Percentiles rank a stretch among this genome's conserved stretches.
Conservation (phyloP, 495 filamentous ascomycete species). For the Aspergillus ostianus region DNA sequence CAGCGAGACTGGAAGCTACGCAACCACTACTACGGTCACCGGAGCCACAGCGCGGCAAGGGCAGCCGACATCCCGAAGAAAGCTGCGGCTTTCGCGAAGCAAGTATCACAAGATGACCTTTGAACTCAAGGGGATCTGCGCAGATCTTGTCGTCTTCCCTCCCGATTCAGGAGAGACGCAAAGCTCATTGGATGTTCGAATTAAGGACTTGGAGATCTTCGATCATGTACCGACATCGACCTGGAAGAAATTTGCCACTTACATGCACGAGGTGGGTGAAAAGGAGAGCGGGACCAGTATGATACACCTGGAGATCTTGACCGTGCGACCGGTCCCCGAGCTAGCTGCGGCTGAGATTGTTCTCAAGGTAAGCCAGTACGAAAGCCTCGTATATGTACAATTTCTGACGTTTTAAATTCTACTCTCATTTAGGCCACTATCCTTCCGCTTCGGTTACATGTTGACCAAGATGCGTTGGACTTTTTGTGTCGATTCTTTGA, state of each 20-base stretch:
- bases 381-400: background rate
- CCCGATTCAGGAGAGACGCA: slow-evolving; percentile 75
- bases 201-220: slow-evolving; percentile 83
- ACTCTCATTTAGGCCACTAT: slow-evolving; percentile 63
- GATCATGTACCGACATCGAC: slow-evolving; percentile 94
- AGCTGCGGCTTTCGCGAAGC: slow-evolving; percentile 76
- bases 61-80: slow-evolving; percentile 50
- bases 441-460: slow-evolving; percentile 85
- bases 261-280: slow-evolving; percentile 81
- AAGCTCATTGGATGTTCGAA: slow-evolving; percentile 78
- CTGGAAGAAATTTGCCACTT: slow-evolving; percentile 97
- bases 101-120: slow-evolving; percentile 94
- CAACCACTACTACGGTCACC: slow-evolving; percentile 64
- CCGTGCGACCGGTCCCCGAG: slow-evolving; percentile 78
- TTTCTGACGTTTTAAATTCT: slow-evolving; percentile 12
- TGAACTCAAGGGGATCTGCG: slow-evolving; percentile 81
- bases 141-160: slow-evolving; percentile 82
- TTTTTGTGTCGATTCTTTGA: slow-evolving; percentile 98
- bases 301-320: slow-evolving; percentile 85
- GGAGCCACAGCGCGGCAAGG: slow-evolving; percentile 54
- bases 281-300: slow-evolving; percentile 82
- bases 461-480: slow-evolving; percentile 97
- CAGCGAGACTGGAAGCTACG: slow-evolving; percentile 86
- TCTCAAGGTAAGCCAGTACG: slow-evolving; percentile 56
- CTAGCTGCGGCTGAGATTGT: slow-evolving; percentile 89